Conservation (phyloP, 208 protist genomes). For the Lotmaria passim region DNA sequence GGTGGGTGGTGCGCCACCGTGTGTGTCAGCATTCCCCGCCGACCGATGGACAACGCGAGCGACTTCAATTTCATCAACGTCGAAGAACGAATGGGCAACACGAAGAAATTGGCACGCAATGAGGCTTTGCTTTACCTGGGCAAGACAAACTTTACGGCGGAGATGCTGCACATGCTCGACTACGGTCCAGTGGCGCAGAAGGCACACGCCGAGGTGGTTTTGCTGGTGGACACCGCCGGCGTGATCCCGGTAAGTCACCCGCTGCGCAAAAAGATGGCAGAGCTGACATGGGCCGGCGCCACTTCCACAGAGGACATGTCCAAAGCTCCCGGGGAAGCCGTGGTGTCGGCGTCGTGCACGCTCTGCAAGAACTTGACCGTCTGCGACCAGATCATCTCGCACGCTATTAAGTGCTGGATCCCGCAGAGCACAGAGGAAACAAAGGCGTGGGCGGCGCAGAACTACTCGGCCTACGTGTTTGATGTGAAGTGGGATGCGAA, state of each 20-base stretch:
- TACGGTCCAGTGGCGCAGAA: slow-evolving; percentile 17
- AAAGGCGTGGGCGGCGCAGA: not conserved
- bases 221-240: not conserved
- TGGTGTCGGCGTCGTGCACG: no score
- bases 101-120: slow-evolving; percentile 17
- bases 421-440: not conserved
- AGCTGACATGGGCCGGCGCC: no score
- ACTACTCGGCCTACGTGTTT: not conserved
- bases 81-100: not conserved
- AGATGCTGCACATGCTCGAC: slow-evolving; percentile 26
- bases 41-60: not conserved
- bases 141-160: slow-evolving; percentile 20
- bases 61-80: slow-evolving; percentile 1
- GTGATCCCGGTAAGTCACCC: not conserved
- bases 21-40: not conserved
- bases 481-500: not conserved
- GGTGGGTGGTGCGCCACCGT: slow-evolving; percentile 16
- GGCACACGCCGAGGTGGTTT: slow-evolving; percentile 14
- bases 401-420: not conserved
- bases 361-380: not conserved
- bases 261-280: not conserved
- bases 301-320: no score
- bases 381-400: not conserved
- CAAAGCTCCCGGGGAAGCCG: not conserved
- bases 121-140: slow-evolving; percentile 3